These are phyloP conservation scores for Hanseniaspora uvarum DNA, from an alignment of 1,139 yeast genomes.

Conservation along the genomic window DNA sequence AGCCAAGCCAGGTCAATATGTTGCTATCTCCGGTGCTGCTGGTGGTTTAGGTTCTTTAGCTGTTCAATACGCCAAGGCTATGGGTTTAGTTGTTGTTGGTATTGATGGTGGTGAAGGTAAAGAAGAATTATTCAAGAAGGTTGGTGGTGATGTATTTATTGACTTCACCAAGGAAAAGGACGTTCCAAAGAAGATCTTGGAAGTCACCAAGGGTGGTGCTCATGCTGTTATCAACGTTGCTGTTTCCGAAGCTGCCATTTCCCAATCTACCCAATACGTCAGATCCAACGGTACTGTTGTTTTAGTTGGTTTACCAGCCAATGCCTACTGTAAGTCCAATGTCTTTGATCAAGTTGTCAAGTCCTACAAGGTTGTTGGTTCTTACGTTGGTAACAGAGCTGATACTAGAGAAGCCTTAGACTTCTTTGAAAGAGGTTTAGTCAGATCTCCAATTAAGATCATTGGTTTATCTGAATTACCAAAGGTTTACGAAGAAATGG, in stretches of 20 bases:
- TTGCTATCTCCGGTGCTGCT: conserved; percentile 55
- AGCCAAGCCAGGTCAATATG: conserved; percentile 51
- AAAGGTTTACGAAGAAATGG: conserved; percentile 47
- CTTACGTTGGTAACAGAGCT: conserved; percentile 65
- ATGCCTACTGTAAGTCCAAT: conserved; percentile 45
- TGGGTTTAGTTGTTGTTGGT: conserved; percentile 53
- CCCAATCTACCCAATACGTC: conserved; percentile 46
- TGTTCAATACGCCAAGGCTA: conserved; percentile 53
- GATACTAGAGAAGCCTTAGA: conserved; percentile 61
- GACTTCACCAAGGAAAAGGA: conserved; percentile 47
- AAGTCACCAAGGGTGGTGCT: conserved; percentile 50
- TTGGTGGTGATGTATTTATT: conserved; percentile 50
- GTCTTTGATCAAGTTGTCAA: conserved; percentile 51
- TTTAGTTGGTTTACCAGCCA: conserved; percentile 55
- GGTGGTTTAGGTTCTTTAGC: conserved; percentile 62
- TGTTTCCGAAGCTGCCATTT: conserved; percentile 48
- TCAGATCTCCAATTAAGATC: conserved; percentile 51
- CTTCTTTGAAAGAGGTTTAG: conserved; percentile 54
- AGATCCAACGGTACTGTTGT: conserved; percentile 54
- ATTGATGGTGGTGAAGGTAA: conserved; percentile 57
- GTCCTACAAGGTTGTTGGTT: conserved; percentile 48
- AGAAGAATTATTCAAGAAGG: conserved; percentile 40
- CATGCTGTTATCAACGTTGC: conserved; percentile 56
- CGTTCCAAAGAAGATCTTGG: conserved; percentile 40
- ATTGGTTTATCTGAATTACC: conserved; percentile 51